Percentiles rank a stretch among this genome's conserved stretches.
Evolutionary conservation across 2,329 filamentous ascomycete genomes (phyloP).

Genomic region (Cercospora brassicicola): DNA sequence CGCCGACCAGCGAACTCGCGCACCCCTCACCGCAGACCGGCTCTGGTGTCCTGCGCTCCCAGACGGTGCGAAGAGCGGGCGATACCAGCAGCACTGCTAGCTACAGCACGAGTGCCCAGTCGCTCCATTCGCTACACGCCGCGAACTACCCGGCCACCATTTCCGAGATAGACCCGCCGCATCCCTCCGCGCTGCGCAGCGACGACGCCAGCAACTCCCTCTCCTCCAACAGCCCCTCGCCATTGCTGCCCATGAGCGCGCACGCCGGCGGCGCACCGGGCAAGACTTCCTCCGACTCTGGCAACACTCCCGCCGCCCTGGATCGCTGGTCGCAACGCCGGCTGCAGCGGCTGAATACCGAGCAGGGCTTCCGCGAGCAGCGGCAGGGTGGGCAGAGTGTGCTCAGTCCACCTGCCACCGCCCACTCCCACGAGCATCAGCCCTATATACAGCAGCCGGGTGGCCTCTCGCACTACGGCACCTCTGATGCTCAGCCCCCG

Average conservation of each 20-base stretch:
- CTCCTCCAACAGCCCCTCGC: conserved; percentile 19
- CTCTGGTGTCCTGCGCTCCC: conserved; percentile 30
- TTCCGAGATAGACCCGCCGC: conserved; percentile 22
- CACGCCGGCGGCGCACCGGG: conserved; percentile 27
- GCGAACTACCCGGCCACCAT: neutral
- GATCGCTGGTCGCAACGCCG: conserved; percentile 42
- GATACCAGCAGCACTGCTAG: conserved; percentile 9
- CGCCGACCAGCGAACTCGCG: neutral
- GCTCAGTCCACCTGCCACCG: conserved; percentile 27
- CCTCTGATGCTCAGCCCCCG: conserved; percentile 33
- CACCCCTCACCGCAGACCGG: conserved; percentile 17
- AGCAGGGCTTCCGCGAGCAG: conserved; percentile 43
- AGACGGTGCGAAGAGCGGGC: conserved; percentile 31
- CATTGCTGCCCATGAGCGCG: conserved; percentile 35
- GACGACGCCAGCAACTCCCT: conserved; percentile 19
- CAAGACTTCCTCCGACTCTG: conserved; percentile 40
- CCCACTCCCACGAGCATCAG: conserved; percentile 19
- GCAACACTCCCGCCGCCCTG: conserved; percentile 29
- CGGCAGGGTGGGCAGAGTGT: conserved; percentile 36
- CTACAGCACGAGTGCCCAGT: neutral
- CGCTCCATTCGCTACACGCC: conserved; percentile 1
- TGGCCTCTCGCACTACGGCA: conserved; percentile 17
- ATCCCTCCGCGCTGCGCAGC: conserved; percentile 12
- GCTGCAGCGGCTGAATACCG: conserved; percentile 42
- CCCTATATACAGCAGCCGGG: conserved; percentile 15